phyloP scores from a whole-genome alignment of 768 basidiomycete genomes.

The Agrocybe chaxingu region DNA sequence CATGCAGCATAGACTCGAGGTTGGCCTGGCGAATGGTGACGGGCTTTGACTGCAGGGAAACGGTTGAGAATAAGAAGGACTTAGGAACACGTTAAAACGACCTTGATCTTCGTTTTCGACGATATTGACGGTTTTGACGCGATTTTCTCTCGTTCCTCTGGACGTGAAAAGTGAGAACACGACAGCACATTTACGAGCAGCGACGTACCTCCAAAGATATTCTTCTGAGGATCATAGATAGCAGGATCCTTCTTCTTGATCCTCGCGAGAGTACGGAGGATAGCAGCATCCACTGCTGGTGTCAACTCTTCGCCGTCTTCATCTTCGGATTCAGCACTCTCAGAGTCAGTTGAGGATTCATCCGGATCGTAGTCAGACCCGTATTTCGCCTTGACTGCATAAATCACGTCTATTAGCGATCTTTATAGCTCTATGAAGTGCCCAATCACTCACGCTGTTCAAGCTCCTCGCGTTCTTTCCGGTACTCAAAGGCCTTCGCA shows the following conservation, averaged over 20 bases:
- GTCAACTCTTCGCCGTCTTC: slow-evolving; percentile 95
- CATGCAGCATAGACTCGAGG: slow-evolving; percentile 57
- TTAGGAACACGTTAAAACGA: slow-evolving; percentile 17
- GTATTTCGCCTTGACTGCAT: slow-evolving; percentile 77
- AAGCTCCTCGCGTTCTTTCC: slow-evolving; percentile 85
- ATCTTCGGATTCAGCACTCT: slow-evolving; percentile 83
- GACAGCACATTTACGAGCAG: not conserved
- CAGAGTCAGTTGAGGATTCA: slow-evolving; percentile 57
- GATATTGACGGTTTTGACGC: slow-evolving; percentile 18
- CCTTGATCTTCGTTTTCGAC: slow-evolving; percentile 49
- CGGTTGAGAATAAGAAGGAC: not conserved
- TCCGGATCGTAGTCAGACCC: slow-evolving; percentile 65
- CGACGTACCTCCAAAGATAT: slow-evolving; percentile 75
- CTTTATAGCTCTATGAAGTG: not conserved
- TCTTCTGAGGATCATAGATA: slow-evolving; percentile 71
- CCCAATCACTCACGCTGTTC: slow-evolving; percentile 54
- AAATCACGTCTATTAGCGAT: not conserved
- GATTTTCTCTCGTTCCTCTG: slow-evolving; percentile 67
- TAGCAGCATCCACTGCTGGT: slow-evolving; percentile 90
- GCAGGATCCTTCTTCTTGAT: slow-evolving; percentile 80
- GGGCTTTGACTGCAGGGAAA: slow-evolving; percentile 53
- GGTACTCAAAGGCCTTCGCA: slow-evolving; percentile 79
- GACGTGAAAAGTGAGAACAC: not conserved
- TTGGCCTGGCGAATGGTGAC: slow-evolving; percentile 73
- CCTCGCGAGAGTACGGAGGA: slow-evolving; percentile 82